phyloP scores from a whole-genome alignment of 805 yeast genomes.

The Nakazawaea sp. region DNA sequence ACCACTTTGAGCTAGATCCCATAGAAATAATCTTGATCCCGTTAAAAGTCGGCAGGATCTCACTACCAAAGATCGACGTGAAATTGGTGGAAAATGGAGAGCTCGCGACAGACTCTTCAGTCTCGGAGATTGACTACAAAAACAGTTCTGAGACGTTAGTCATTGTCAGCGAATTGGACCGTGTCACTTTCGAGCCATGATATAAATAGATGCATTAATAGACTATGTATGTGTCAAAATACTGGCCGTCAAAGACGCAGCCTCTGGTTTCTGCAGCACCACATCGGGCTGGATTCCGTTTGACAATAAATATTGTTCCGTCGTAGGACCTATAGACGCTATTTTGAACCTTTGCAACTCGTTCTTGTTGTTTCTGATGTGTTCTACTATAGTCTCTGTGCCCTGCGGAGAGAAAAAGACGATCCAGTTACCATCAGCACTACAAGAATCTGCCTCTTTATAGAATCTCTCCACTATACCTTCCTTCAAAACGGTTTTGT shows the following conservation, averaged over 20 bases:
- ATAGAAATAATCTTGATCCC: conserved; percentile 58
- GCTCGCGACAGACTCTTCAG: conserved; percentile 23
- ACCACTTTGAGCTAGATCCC: conserved; percentile 5
- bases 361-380: conserved; percentile 21
- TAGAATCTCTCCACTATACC: conserved; percentile 37
- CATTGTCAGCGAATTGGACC: conserved; percentile 64
- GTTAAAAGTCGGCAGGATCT: conserved; percentile 64
- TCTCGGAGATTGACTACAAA: conserved; percentile 55
- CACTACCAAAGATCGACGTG: conserved; percentile 57
- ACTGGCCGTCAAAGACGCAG: conserved; percentile 45
- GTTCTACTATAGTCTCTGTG: conserved; percentile 52
- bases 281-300: conserved; percentile 52
- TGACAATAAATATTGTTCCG: conserved; percentile 51
- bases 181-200: conserved; percentile 54
- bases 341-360: conserved; percentile 28
- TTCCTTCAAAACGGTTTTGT: conserved; percentile 50
- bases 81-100: conserved; percentile 20
- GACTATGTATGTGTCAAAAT: conserved; percentile 15
- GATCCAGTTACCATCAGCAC: conserved; percentile 46
- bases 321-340: conserved; percentile 93
- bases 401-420: conserved; percentile 93
- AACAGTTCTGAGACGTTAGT: conserved; percentile 65
- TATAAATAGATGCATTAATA: conserved; percentile 24
- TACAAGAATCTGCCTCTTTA: conserved; percentile 5
- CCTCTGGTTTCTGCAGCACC: conserved; percentile 69